These are phyloP conservation scores for Ziziphus jujuba DNA, from an alignment of 306 rosid genomes.

Conservation along the genomic window DNA sequence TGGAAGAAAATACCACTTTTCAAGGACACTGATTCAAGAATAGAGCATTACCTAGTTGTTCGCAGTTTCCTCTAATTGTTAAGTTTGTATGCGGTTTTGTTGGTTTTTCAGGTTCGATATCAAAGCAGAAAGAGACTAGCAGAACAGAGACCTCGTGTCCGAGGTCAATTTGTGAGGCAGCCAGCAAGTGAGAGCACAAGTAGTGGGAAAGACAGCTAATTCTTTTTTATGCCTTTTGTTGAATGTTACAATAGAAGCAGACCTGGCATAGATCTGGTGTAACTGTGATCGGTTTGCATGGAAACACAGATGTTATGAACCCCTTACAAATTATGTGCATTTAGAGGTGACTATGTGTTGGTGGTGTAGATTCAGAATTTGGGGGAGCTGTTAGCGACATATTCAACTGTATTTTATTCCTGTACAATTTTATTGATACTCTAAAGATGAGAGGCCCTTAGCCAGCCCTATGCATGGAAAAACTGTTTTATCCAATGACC, in stretches of 20 bases:
- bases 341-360: too few species aligned
- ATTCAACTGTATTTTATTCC: conserved; percentile 5
- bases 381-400: background rate
- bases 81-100: conserved; percentile 17
- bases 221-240: conserved; percentile 11
- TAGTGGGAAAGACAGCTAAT: conserved; percentile 54
- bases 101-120: conserved; percentile 58
- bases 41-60: background rate
- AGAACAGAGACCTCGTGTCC: conserved; percentile 68
- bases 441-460: too few species aligned
- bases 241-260: too few species aligned
- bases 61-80: background rate
- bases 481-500: too few species aligned
- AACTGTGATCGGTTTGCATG: background rate
- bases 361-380: too few species aligned
- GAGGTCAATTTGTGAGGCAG: conserved; percentile 71
- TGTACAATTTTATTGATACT: too few species aligned
- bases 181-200: conserved; percentile 44
- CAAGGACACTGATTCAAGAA: background rate
- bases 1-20: too few species aligned
- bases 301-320: background rate
- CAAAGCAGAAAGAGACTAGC: conserved; percentile 72
- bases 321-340: background rate
- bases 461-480: too few species aligned
- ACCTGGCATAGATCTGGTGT: too few species aligned